Percentiles rank a stretch among this genome's conserved stretches.
These are phyloP conservation scores for Gillenia trifoliata DNA, from an alignment of 306 rosid genomes.

Conservation along the genomic window DNA sequence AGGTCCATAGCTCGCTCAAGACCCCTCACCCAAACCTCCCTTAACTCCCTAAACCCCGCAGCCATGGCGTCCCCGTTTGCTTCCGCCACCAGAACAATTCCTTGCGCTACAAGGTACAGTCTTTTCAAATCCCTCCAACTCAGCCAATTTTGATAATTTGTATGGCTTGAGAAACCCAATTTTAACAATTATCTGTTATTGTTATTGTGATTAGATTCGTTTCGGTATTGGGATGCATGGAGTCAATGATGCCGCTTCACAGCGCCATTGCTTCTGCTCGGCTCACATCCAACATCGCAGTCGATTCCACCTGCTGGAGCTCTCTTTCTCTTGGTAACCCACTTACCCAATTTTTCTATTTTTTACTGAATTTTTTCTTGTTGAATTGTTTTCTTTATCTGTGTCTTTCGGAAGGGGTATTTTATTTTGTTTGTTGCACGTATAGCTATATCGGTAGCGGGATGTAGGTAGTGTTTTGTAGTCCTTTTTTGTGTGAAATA, in stretches of 20 bases:
- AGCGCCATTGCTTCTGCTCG: slow-evolving; percentile 80
- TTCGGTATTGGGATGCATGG: slow-evolving; percentile 57
- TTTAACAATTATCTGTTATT: not conserved
- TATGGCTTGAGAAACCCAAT: not conserved
- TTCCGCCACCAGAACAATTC: slow-evolving; percentile 32
- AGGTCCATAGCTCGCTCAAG: slow-evolving; percentile 54
- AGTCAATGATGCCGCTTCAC: slow-evolving; percentile 84
- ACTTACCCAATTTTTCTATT: not conserved
- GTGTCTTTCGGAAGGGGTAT: not conserved
- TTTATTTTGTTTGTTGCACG: not conserved
- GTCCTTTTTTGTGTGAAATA: not conserved
- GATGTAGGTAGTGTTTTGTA: not conserved
- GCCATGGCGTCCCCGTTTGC: slow-evolving; percentile 35
- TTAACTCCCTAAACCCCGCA: slow-evolving; percentile 25
- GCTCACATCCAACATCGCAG: slow-evolving; percentile 73
- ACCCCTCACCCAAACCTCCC: slow-evolving; percentile 32
- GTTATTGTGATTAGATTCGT: slow-evolving; percentile 38
- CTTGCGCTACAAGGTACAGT: slow-evolving; percentile 57
- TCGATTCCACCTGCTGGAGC: slow-evolving; percentile 77
- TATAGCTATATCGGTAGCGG: not conserved
- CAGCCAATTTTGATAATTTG: not conserved
- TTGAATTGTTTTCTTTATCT: not conserved
- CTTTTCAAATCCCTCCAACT: not conserved
- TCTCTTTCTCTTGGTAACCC: slow-evolving; percentile 72
- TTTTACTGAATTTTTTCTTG: not conserved